Conservation (phyloP, 306 rosid species). For the Trichosanthes cucumerina region DNA sequence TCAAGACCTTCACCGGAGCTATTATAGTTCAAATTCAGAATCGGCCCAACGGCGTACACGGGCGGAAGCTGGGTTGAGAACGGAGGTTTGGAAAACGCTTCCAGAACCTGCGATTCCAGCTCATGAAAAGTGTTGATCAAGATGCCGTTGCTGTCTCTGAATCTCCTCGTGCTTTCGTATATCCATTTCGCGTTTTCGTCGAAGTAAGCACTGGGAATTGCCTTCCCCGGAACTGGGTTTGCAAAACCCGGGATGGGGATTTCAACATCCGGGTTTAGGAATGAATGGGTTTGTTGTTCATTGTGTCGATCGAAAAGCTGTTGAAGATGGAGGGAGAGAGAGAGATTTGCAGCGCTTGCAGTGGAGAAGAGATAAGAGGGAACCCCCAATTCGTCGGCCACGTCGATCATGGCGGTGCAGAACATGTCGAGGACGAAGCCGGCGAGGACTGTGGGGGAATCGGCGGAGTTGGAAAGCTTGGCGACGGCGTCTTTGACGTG, state of each 20-base stretch:
- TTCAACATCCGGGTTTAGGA: background rate
- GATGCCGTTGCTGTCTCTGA: conserved; percentile 25
- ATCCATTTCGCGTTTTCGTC: background rate
- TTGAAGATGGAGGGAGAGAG: conserved; percentile 16
- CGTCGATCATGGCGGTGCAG: conserved; percentile 22
- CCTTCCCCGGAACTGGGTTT: conserved; percentile 9
- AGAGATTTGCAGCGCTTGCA: background rate
- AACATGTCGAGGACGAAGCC: conserved; percentile 26
- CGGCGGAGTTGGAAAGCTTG: background rate
- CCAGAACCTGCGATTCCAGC: conserved; percentile 27
- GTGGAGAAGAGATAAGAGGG: conserved; percentile 15
- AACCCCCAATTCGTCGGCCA: conserved; percentile 20
- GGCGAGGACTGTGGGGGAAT: background rate
- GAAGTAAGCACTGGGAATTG: background rate
- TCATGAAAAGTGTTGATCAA: conserved; percentile 40
- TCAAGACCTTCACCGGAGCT: background rate
- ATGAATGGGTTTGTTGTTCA: background rate
- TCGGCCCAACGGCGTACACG: conserved; percentile 41
- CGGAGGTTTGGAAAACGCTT: background rate
- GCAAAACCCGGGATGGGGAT: background rate
- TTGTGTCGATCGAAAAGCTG: background rate
- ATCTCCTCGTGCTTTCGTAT: background rate
- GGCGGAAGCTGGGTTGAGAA: background rate
- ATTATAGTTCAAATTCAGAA: conserved; percentile 12
- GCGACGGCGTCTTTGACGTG: background rate